Evolutionary conservation across 2,329 filamentous ascomycete genomes (phyloP), one percentile per base, ranked within the genome.

Genomic region (Hymenoscyphus albidus): DNA sequence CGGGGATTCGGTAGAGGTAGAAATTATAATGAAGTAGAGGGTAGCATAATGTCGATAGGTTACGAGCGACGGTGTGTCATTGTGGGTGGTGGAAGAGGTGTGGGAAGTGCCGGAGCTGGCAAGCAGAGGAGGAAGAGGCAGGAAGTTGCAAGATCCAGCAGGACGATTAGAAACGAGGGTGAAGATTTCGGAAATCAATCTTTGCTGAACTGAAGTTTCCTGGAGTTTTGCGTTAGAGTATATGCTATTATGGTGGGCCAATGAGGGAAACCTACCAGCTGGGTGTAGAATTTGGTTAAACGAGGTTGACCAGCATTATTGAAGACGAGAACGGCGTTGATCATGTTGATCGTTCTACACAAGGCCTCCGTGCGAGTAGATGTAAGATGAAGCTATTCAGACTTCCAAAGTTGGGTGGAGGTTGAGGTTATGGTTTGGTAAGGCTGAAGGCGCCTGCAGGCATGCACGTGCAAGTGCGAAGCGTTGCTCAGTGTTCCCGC

Each of bases 31-130:
- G 81, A 99, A 99, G 80, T 96, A 98, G 67, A 99, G 89, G 0
- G 95, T 99, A 10, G 95, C 95, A 76, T 98, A 99, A 83, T 97
- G 92, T 65, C 95, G 92, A 83, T 99, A 99, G 9, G 95, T 98
- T 57, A 99, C 93, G 66, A 98, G 90, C 5, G 93, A 95, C 10
- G 95, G 95, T 12, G 93, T 90, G 78, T 98, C 95, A 75, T 92
- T 93, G 78, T 90, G 86, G 64, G 87, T 88, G 84, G 64, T 88
- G 79, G 32, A 85, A 78, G 39, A 85, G 83, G 13, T 89, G 80
- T 62, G 94, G 92, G 31, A 98, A 85, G 81, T 80, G 78, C 87
- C 77, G 55, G 89, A 85, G 44, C 81, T 81, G 60, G 86, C 82
- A 64, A 88, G 86, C 62, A 89, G 80, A 14, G 87, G 87, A 3